These are phyloP conservation scores for Nitzschia inconspicua DNA, from an alignment of 108 stramenopile species.

Conservation along the genomic window DNA sequence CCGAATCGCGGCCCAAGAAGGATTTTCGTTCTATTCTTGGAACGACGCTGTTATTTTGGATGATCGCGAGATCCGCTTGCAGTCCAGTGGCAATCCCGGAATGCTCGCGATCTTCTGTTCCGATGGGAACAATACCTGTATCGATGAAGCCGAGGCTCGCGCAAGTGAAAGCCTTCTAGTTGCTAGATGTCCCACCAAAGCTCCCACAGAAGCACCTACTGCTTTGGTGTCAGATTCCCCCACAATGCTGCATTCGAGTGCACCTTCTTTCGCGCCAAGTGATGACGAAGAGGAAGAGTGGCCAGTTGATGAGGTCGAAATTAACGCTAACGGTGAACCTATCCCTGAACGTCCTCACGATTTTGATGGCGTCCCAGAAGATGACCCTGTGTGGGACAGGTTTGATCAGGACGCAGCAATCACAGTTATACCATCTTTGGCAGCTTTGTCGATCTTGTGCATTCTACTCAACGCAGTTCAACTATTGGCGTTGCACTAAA, in stretches of 20 bases:
- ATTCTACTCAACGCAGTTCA: no score
- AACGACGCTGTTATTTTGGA: slow-evolving; percentile 3
- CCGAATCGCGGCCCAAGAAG: background rate
- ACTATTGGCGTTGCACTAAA: no score
- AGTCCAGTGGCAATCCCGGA: background rate
- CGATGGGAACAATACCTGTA: background rate
- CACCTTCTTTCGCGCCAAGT: background rate
- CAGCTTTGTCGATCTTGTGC: no score
- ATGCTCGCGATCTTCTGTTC: slow-evolving; percentile 3
- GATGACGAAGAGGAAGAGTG: slow-evolving; percentile 5
- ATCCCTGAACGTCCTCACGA: background rate
- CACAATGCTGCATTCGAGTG: background rate
- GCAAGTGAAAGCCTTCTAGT: background rate
- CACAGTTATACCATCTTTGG: no score
- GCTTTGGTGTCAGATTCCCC: background rate
- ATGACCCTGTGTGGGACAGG: no score
- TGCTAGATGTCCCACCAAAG: background rate
- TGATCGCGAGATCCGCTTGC: background rate
- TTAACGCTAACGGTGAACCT: slow-evolving; percentile 1
- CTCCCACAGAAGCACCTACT: slow-evolving; percentile 1
- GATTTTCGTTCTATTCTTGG: slow-evolving; percentile 13
- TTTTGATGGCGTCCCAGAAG: no score
- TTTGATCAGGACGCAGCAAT: no score
- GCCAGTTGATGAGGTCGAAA: background rate
- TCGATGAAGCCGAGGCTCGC: background rate